phyloP scores from a whole-genome alignment of 2,329 filamentous ascomycete species.

The Phaeomoniella chlamydospora region DNA sequence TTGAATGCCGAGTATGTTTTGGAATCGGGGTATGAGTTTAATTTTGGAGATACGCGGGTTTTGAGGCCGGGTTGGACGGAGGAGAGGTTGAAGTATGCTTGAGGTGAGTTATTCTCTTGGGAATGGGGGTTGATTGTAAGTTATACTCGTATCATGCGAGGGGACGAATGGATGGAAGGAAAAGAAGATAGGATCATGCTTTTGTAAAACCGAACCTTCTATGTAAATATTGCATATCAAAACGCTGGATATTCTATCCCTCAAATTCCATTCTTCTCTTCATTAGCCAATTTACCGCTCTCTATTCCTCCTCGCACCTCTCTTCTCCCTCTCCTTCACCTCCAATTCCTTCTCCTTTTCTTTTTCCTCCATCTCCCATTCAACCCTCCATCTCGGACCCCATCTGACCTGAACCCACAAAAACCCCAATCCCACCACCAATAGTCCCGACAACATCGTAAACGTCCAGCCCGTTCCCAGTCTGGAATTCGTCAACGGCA shows the following conservation, averaged over 20 bases:
- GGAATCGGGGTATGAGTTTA: slow-evolving; percentile 36
- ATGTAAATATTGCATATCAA: no score
- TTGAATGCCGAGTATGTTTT: slow-evolving; percentile 41
- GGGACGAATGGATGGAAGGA: no score
- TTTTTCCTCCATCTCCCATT: neutral
- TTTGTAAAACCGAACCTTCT: no score
- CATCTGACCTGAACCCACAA: neutral
- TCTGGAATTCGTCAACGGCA: slow-evolving; percentile 33
- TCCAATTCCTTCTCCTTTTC: neutral
- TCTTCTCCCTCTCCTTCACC: neutral
- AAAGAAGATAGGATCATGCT: no score
- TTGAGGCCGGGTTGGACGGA: slow-evolving; percentile 38
- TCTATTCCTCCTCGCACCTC: no score
- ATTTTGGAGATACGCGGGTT: slow-evolving; percentile 28
- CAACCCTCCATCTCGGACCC: neutral
- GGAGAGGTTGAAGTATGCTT: slow-evolving; percentile 20
- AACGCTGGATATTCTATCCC: no score
- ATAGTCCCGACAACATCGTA: neutral
- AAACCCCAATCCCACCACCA: neutral
- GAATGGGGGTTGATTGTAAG: no score
- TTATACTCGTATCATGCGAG: no score
- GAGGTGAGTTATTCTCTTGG: no score
- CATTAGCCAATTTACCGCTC: no score
- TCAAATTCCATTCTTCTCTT: no score
- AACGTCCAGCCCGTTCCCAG: slow-evolving; percentile 33